Base-by-base conservation (phyloP, 2,329 filamentous ascomycete genomes). In the Penicillium rolfsii region DNA sequence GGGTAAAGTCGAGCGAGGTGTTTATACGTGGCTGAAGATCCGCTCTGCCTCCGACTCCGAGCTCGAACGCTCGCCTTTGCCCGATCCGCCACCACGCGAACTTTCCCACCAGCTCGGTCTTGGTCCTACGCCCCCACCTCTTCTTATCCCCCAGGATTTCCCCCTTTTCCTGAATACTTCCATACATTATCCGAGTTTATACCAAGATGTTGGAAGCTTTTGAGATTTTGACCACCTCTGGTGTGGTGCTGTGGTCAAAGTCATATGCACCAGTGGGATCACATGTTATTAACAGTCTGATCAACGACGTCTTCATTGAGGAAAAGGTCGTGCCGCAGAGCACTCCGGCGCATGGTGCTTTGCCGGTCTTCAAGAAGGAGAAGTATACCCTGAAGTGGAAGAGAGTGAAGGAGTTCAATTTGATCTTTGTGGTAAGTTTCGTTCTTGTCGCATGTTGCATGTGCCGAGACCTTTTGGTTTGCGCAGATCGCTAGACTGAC, bases 341-440 rank as follows among this genome's bases (percentile, higher is more conserved):
- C 54, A 82, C 84, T 56, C 82, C 85, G 58, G 82, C 87, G 55
- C 86, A 87, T 66, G 85, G 87, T 62, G 79, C 83, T 53, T 86
- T 87, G 6, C 86, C 91, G 16, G 84, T 89, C 0, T 99, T 95
- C 80, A 91, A 87, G 77, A 90, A 91, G 72, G 95, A 98, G 70
- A 93, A 96, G 68, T 96, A 98, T 74, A 98, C 93, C 0, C 77
- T 99, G 68, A 96, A 95, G 80, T 99, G 94, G 91, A 93, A 92
- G 4, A 87, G 91, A 38, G 89, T 90, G 57, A 98, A 97, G 80
- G 95, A 99, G 74, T 82, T 98, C 56, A 93, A 93, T 43, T 80
- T 99, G 67, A 96, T 99, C 67, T 99, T 99, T 78, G 94, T 98
- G 72, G 93, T 96, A 82, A 64, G 87, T 76, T 48, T 30, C 22